Evolutionary conservation across 352 stramenopile genomes (phyloP).

Genomic region (Globisporangium acanthophoron): DNA sequence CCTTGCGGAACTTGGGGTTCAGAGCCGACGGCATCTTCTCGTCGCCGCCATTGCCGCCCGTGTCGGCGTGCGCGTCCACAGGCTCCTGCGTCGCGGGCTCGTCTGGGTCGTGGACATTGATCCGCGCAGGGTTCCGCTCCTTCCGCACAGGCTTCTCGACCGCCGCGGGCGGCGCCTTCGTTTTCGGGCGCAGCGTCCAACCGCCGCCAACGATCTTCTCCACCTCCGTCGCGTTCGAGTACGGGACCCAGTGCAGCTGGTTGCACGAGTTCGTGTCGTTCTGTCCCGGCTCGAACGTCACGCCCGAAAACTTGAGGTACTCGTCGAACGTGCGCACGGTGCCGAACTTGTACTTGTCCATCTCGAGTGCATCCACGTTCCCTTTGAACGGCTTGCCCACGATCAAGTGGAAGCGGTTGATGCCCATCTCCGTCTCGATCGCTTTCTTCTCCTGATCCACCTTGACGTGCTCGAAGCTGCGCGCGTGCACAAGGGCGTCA

Average conservation of each 20-base stretch:
- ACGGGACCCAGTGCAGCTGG: constrained; percentile 71
- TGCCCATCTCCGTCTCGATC: constrained; percentile 41
- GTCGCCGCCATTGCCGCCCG: constrained; percentile 24
- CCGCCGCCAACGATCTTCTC: constrained; percentile 40
- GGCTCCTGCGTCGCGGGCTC: constrained; percentile 20
- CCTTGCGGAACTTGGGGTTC: constrained; percentile 37
- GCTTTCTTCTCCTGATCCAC: constrained; percentile 37
- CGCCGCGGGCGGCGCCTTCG: constrained; percentile 6
- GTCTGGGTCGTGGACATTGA: constrained; percentile 27
- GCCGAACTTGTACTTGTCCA: constrained; percentile 57
- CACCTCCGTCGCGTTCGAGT: constrained; percentile 43
- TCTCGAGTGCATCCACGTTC: constrained; percentile 47
- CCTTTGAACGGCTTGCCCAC: constrained; percentile 57
- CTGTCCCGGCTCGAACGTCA: constrained; percentile 39
- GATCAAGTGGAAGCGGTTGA: constrained; percentile 54
- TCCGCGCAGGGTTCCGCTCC: constrained; percentile 11
- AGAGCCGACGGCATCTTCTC: constrained; percentile 20
- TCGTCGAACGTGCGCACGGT: constrained; percentile 45
- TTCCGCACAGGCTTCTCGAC: constrained; percentile 14
- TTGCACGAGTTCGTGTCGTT: constrained; percentile 57
- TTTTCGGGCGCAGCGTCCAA: constrained; percentile 37
- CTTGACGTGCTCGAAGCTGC: constrained; percentile 45
- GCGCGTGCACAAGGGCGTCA: too few relatives aligned
- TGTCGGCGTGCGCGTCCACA: constrained; percentile 33
- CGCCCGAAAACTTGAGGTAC: constrained; percentile 56